Evolutionary conservation across 1,284 basidiomycete genomes (phyloP).

Genomic region (Melampsora americana): DNA sequence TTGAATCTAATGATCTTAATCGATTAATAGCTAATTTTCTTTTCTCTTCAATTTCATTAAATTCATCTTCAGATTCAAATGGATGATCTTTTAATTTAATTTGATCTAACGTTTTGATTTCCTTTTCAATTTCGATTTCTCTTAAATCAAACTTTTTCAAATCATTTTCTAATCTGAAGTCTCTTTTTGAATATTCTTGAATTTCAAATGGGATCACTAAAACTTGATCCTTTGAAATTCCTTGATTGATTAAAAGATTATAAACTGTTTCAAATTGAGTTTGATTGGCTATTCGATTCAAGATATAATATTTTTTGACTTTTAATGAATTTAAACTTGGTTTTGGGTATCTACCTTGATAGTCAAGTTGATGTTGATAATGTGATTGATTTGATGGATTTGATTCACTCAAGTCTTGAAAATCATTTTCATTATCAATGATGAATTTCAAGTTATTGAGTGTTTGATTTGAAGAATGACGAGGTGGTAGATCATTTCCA

Average conservation of each 20-base stretch:
- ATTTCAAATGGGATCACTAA: conserved; percentile 51
- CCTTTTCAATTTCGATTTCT: conserved; percentile 26
- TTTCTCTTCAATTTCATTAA: conserved; percentile 11
- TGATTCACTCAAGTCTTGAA: conserved; percentile 45
- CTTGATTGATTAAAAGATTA: conserved; percentile 48
- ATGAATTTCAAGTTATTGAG: conserved; percentile 52
- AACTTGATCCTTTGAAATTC: conserved; percentile 48
- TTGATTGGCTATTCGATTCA: conserved; percentile 51
- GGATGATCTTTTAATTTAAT: conserved; percentile 29
- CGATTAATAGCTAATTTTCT: conserved; percentile 45
- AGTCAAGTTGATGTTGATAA: not conserved
- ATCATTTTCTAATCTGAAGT: not conserved
- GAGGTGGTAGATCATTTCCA: conserved; percentile 53
- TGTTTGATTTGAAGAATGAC: conserved; percentile 52
- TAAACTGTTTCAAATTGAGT: conserved; percentile 49
- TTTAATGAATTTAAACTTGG: conserved; percentile 21
- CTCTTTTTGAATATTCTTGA: conserved; percentile 49
- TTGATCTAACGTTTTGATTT: conserved; percentile 39
- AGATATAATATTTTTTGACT: conserved; percentile 53
- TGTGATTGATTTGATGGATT: conserved; percentile 23
- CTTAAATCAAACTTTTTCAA: conserved; percentile 10
- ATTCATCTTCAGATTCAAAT: conserved; percentile 34
- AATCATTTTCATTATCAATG: conserved; percentile 51
- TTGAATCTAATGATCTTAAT: conserved; percentile 52
- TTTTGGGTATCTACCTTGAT: not conserved